phyloP scores from a whole-genome alignment of 345 rosid species.

The Psidium guajava region DNA sequence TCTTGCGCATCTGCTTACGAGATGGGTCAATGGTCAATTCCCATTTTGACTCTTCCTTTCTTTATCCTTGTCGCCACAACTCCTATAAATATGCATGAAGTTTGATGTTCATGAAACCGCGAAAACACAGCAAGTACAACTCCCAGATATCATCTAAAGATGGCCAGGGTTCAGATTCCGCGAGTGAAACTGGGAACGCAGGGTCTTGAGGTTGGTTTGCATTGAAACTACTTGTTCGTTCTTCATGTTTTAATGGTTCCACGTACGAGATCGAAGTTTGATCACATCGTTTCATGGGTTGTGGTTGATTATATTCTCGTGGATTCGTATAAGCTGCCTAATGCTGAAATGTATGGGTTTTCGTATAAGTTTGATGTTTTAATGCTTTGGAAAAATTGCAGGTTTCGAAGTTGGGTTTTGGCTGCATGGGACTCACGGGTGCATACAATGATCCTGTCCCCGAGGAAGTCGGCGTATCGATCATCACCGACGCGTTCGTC shows the following conservation, averaged over 20 bases:
- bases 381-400: neutral
- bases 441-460: neutral
- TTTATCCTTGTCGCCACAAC: neutral
- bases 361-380: too few species aligned
- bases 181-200: conserved; percentile 6
- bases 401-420: conserved; percentile 5
- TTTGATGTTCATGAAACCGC: neutral
- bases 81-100: neutral
- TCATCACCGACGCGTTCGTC: neutral
- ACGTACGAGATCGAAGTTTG: too few species aligned
- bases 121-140: neutral
- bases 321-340: neutral
- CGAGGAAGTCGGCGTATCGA: neutral
- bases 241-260: neutral
- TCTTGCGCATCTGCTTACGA: neutral
- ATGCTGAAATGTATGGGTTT: neutral
- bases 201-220: conserved; percentile 6
- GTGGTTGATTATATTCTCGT: neutral
- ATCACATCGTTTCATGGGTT: neutral
- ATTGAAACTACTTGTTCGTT: neutral
- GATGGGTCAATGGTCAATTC: neutral
- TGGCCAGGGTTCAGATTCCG: conserved; percentile 5
- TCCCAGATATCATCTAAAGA: neutral
- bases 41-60: neutral
- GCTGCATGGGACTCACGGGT: conserved; percentile 4